Evolutionary conservation across 331 rosid genomes (phyloP).

Genomic region (Dryas integrifolia): DNA sequence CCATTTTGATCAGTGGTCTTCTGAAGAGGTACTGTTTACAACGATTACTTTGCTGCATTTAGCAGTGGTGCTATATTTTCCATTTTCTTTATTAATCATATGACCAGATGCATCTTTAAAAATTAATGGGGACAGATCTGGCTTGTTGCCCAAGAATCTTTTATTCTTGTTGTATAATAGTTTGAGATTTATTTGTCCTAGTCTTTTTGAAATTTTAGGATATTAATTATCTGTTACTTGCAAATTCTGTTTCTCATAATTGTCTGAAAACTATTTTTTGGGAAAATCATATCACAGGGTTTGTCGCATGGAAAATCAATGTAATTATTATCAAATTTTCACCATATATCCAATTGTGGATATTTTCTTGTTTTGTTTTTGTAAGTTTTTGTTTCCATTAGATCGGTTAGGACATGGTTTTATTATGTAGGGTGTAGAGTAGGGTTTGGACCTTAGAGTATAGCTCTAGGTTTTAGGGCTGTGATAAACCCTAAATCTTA

Average conservation of each 20-base stretch:
- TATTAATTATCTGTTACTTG: not conserved
- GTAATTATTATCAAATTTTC: not conserved
- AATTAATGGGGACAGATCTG: conserved; percentile 12
- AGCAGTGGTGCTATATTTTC: conserved; percentile 18
- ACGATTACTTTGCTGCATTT: not conserved
- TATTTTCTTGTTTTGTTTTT: too few species aligned
- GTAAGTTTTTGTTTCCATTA: too few species aligned
- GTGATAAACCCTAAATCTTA: too few species aligned
- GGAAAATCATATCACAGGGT: not conserved
- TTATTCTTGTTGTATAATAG: not conserved
- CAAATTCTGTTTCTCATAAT: not conserved
- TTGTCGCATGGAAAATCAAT: not conserved
- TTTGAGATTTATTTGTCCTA: not conserved
- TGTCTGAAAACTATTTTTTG: too few species aligned
- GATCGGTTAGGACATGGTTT: too few species aligned
- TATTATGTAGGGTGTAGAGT: too few species aligned
- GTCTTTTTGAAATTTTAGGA: not conserved
- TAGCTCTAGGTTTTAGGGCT: too few species aligned
- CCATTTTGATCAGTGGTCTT: conserved; percentile 60
- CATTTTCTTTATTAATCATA: conserved; percentile 13
- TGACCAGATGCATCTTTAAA: conserved; percentile 19
- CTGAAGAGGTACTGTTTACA: conserved; percentile 73
- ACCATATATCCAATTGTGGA: not conserved
- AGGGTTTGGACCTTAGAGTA: too few species aligned
- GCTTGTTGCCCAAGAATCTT: not conserved